These are phyloP conservation scores for sorghum (Sorghum bicolor) DNA, from an alignment of 176 grass and related monocot genomes.

Conservation along the genomic window DNA sequence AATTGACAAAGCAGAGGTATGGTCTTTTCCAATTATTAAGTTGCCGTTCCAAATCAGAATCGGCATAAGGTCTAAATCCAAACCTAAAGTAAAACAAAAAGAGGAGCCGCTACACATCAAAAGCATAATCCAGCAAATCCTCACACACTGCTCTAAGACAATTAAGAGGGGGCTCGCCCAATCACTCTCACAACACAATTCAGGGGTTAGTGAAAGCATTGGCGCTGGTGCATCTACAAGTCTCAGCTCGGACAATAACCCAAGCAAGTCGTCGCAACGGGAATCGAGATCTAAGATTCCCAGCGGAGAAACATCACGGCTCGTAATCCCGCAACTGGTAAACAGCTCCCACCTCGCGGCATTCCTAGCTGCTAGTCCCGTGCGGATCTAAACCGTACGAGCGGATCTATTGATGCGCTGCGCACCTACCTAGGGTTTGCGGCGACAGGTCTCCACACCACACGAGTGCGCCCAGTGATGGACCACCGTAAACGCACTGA, in stretches of 20 bases:
- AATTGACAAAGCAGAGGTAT: background rate
- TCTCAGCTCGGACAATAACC: background rate
- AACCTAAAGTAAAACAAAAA: background rate
- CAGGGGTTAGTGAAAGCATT: background rate
- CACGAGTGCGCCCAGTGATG: background rate
- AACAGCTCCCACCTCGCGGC: too few relatives aligned
- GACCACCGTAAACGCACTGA: background rate
- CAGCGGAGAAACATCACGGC: background rate
- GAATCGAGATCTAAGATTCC: background rate
- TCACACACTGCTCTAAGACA: background rate
- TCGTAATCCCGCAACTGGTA: background rate
- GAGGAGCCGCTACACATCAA: background rate
- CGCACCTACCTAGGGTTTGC: conserved; percentile 19
- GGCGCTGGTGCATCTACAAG: background rate
- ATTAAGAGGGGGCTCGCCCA: background rate
- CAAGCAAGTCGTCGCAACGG: background rate
- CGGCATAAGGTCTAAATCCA: background rate
- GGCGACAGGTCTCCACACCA: background rate
- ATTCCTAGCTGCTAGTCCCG: background rate
- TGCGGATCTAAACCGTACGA: background rate
- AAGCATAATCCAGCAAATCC: background rate
- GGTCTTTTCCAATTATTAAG: background rate
- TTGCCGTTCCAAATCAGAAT: background rate
- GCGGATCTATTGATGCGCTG: background rate
- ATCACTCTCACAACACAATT: background rate